Percentiles rank a stretch among this genome's conserved stretches.
phyloP scores from a whole-genome alignment of 2,329 filamentous ascomycete genomes.

The Samsoniella hepiali region DNA sequence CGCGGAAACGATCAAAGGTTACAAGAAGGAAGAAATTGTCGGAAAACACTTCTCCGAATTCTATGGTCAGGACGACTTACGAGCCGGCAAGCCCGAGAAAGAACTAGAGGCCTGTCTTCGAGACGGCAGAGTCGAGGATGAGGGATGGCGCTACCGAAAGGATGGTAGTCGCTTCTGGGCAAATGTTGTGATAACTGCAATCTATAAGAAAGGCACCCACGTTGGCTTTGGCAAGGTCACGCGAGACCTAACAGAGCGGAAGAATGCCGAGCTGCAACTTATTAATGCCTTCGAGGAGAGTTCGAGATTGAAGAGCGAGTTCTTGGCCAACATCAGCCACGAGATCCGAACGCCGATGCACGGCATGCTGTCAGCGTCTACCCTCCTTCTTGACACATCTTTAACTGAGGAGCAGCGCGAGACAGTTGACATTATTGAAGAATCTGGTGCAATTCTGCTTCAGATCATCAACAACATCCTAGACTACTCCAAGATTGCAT shows the following conservation, averaged over 20 bases:
- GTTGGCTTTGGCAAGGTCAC: constrained; percentile 59
- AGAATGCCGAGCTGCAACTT: constrained; percentile 51
- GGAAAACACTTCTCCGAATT: constrained; percentile 58
- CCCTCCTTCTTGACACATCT: constrained; percentile 52
- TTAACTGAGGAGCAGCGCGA: constrained; percentile 55
- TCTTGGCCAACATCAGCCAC: constrained; percentile 62
- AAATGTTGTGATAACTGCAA: constrained; percentile 56
- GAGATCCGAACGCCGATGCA: constrained; percentile 65
- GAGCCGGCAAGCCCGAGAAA: constrained; percentile 45
- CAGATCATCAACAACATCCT: constrained; percentile 64
- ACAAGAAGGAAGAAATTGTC: constrained; percentile 51
- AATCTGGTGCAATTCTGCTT: constrained; percentile 56
- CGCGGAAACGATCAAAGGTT: constrained; percentile 54
- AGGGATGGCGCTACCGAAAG: constrained; percentile 57
- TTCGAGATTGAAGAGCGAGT: constrained; percentile 60
- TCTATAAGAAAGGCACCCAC: constrained; percentile 50
- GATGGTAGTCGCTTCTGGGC: constrained; percentile 60
- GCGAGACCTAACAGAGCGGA: constrained; percentile 54
- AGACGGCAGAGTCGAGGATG: constrained; percentile 55
- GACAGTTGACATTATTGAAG: constrained; percentile 54
- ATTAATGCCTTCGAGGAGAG: constrained; percentile 59
- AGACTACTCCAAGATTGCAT: constrained; percentile 63
- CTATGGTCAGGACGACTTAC: constrained; percentile 50
- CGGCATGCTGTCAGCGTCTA: constrained; percentile 57
- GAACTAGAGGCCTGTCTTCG: constrained; percentile 52